Percentiles rank a stretch among this genome's conserved stretches.
Conservation (phyloP, 148 eudicot species). For the Cornus kousa region DNA sequence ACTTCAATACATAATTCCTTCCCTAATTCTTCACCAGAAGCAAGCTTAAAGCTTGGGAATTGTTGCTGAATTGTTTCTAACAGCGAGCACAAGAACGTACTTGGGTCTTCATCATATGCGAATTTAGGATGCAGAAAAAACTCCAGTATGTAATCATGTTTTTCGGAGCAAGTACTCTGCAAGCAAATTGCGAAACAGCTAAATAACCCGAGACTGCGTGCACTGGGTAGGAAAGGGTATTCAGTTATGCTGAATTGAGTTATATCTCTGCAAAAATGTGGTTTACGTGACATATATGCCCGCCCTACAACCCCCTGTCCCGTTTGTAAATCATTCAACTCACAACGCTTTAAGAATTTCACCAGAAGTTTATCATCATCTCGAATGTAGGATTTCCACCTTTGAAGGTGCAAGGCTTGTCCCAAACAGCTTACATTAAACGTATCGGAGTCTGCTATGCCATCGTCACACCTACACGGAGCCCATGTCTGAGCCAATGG, state of each 20-base stretch:
- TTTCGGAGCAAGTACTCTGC: conserved; percentile 14
- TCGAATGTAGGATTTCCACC: no score
- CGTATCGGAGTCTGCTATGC: conserved; percentile 2
- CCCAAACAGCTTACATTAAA: conserved; percentile 9
- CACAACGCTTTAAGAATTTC: not conserved
- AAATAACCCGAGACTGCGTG: conserved; percentile 13
- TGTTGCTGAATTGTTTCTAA: conserved; percentile 13
- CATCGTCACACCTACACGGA: conserved; percentile 22
- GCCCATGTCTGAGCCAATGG: conserved; percentile 37
- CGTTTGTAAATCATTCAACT: not conserved
- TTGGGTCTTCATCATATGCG: not conserved
- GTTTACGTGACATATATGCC: conserved; percentile 13
- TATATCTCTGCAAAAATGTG: conserved; percentile 24
- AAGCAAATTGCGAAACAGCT: conserved; percentile 20
- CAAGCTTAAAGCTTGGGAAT: conserved; percentile 13
- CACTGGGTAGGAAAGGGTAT: conserved; percentile 27
- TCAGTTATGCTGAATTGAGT: conserved; percentile 16
- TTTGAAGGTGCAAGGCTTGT: conserved; percentile 1
- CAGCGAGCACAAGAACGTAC: conserved; percentile 2
- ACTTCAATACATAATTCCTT: conserved; percentile 8
- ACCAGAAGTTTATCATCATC: no score
- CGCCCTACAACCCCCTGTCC: conserved; percentile 21
- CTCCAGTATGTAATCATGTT: conserved; percentile 24
- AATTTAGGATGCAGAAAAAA: conserved; percentile 13
- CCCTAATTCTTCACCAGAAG: conserved; percentile 14